These are phyloP conservation scores for Endoconidiophora laricicola DNA, from an alignment of 2,329 filamentous ascomycete species.

Conservation along the genomic window DNA sequence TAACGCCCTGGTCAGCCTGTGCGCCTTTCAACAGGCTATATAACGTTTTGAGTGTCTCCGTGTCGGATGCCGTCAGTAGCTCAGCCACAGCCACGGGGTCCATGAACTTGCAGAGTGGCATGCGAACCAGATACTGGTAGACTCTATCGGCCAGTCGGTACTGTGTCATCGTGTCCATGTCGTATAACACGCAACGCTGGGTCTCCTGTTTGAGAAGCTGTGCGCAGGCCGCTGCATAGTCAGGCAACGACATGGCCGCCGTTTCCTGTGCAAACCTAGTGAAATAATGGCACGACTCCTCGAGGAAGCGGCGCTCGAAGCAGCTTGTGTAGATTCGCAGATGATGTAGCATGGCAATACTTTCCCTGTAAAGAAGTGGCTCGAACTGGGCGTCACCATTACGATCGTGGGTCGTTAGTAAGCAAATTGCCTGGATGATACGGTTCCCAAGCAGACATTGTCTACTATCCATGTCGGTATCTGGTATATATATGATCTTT, in stretches of 20 bases:
- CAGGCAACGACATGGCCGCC: slow-evolving; percentile 46
- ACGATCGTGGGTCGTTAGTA: slow-evolving; percentile 59
- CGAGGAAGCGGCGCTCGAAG: slow-evolving; percentile 65
- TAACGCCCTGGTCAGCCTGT: slow-evolving; percentile 30
- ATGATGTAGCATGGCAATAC: slow-evolving; percentile 72
- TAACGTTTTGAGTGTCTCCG: slow-evolving; percentile 54
- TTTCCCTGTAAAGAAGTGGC: slow-evolving; percentile 48
- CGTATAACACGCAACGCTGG: slow-evolving; percentile 60
- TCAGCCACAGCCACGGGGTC: slow-evolving; percentile 51
- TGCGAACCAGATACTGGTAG: slow-evolving; percentile 53
- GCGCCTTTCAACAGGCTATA: slow-evolving; percentile 52
- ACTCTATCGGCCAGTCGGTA: slow-evolving; percentile 56
- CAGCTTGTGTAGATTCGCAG: slow-evolving; percentile 61
- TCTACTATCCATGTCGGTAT: neutral
- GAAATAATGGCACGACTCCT: slow-evolving; percentile 51
- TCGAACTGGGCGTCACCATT: slow-evolving; percentile 40
- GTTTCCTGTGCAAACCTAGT: slow-evolving; percentile 50
- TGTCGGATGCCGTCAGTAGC: slow-evolving; percentile 54
- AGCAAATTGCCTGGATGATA: slow-evolving; percentile 43
- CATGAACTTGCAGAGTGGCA: slow-evolving; percentile 49
- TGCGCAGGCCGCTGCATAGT: slow-evolving; percentile 58
- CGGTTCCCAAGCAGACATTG: slow-evolving; percentile 11
- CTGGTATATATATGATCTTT: slow-evolving; percentile 29
- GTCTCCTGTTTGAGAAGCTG: slow-evolving; percentile 56
- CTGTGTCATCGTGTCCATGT: slow-evolving; percentile 70